Conservation (phyloP, 805 yeast genomes). For the Lipomyces orientalis region DNA sequence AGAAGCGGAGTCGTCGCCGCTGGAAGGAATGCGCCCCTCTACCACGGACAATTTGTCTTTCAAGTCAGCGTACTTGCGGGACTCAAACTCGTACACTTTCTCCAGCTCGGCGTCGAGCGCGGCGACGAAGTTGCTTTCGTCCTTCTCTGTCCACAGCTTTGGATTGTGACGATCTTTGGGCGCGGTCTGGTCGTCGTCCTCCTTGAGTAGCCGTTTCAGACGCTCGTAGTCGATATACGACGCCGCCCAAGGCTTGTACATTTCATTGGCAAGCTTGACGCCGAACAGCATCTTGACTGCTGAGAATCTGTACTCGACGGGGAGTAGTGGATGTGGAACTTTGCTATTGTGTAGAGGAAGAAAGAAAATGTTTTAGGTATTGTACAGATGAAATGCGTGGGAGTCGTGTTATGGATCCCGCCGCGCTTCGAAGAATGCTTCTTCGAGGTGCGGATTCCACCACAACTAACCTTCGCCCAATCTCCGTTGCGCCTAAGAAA, state of each 20-base stretch:
- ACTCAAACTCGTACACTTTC: conserved; percentile 90
- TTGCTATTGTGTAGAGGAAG: background rate
- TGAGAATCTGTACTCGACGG: background rate
- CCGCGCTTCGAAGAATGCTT: no score
- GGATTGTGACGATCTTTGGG: conserved; percentile 46
- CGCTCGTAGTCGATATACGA: conserved; percentile 93
- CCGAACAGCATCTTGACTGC: conserved; percentile 76
- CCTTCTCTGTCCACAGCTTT: conserved; percentile 69
- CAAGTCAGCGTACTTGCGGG: conserved; percentile 68
- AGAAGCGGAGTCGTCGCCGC: conserved; percentile 30
- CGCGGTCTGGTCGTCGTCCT: conserved; percentile 39
- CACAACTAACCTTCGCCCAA: no score
- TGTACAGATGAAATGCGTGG: no score
- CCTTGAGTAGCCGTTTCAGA: conserved; percentile 78
- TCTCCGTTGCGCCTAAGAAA: no score
- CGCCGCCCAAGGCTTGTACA: conserved; percentile 88
- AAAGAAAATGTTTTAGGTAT: no score
- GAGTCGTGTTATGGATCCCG: no score
- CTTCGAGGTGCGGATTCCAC: no score
- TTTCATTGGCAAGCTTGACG: conserved; percentile 77
- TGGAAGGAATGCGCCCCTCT: conserved; percentile 57
- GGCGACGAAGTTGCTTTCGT: conserved; percentile 82
- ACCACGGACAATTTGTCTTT: conserved; percentile 66
- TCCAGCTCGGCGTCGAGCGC: conserved; percentile 82
- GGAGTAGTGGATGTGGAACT: background rate